A percentile compares a stretch with the other conserved stretches of the same genome.
Evolutionary conservation across 495 filamentous ascomycete species (phyloP).

Genomic region (Aspergillus wentii): DNA sequence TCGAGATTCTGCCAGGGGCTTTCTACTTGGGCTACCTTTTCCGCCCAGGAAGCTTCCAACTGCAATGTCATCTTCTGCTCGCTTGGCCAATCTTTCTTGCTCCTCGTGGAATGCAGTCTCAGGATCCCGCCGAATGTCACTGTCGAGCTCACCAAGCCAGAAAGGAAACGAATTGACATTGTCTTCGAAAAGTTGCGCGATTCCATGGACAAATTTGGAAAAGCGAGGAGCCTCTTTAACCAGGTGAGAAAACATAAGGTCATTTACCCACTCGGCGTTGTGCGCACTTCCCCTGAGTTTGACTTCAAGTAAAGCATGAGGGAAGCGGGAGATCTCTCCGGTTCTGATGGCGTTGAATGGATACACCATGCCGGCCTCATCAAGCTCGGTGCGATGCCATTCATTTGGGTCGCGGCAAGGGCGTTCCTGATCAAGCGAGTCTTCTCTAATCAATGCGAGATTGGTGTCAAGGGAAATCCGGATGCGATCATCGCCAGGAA

Average conservation of each 20-base stretch:
- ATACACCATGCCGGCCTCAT: constrained; percentile 73
- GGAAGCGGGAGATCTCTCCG: constrained; percentile 89
- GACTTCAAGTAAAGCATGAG: constrained; percentile 87
- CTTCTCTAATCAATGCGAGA: constrained; percentile 88
- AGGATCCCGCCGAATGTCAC: constrained; percentile 89
- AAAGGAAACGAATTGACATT: constrained; percentile 94
- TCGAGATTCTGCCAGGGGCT: constrained; percentile 53
- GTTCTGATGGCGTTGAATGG: constrained; percentile 81
- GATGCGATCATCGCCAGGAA: constrained; percentile 85
- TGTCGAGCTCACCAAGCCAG: constrained; percentile 87
- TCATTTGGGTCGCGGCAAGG: constrained; percentile 82
- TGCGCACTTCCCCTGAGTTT: constrained; percentile 76
- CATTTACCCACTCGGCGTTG: constrained; percentile 78
- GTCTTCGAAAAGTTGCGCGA: constrained; percentile 88
- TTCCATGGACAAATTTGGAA: constrained; percentile 94
- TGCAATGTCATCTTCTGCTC: constrained; percentile 79
- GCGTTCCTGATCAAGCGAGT: constrained; percentile 73
- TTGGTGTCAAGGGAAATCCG: constrained; percentile 91
- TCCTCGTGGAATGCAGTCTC: constrained; percentile 87
- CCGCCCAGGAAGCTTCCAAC: constrained; percentile 77
- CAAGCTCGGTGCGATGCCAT: constrained; percentile 91
- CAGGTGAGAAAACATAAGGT: constrained; percentile 87
- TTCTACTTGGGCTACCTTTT: constrained; percentile 41
- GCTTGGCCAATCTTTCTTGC: constrained; percentile 71
- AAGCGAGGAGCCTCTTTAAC: constrained; percentile 86